Conservation (phyloP, 2,329 filamentous ascomycete species). For the Teratosphaeria viscida region DNA sequence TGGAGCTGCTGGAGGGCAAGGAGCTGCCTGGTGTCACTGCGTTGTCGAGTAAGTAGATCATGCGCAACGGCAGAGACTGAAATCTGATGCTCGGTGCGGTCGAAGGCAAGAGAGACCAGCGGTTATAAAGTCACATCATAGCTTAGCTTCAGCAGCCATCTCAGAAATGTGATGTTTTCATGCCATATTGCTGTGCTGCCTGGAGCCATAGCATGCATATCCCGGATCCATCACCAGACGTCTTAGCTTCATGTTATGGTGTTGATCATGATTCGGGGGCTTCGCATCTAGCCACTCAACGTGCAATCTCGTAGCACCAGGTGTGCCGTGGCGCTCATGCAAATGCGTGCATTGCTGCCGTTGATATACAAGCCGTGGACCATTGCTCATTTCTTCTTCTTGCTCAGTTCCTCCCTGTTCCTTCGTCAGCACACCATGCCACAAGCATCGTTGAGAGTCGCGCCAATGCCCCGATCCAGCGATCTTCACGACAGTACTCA, state of each 20-base stretch:
- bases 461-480: background rate
- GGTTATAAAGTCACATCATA: background rate
- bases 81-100: background rate
- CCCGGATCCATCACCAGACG: background rate
- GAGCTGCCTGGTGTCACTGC: constrained; percentile 87
- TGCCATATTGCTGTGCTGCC: background rate
- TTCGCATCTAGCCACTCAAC: background rate
- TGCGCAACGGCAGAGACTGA: background rate
- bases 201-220: background rate
- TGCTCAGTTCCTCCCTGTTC: constrained; percentile 78
- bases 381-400: constrained; percentile 44
- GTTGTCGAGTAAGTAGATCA: constrained; percentile 61
- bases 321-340: background rate
- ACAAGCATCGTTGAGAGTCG: background rate
- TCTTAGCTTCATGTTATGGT: too few species aligned
- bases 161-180: background rate
- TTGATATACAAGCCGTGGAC: background rate
- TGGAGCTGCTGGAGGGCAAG: constrained; percentile 97
- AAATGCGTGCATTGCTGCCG: background rate
- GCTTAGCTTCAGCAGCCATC: background rate
- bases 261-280: background rate
- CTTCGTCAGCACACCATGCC: background rate
- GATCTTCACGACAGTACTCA: constrained; percentile 37
- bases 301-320: background rate
- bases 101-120: background rate